Evolutionary conservation across 2,329 filamentous ascomycete genomes (phyloP), one percentile per base, ranked within the genome.

Genomic region (Tolypocladium nubicola): DNA sequence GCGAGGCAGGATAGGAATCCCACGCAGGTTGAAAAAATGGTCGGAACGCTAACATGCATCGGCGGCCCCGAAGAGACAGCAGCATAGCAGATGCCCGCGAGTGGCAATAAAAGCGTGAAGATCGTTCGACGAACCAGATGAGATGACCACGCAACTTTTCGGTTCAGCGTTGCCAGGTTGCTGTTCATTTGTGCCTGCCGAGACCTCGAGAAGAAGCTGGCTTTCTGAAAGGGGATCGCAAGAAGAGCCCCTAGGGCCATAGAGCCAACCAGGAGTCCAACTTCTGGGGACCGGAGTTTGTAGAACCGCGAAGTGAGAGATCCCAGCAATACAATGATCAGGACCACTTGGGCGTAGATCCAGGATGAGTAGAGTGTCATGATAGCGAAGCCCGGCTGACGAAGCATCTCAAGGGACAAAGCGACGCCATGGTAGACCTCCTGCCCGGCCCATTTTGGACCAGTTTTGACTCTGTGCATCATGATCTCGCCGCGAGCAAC

Each of bases 291-390:
- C 52, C 75, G 76, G 66, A 85, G 83, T 40, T 70, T 76, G 72
- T 92, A 92, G 58, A 83, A 78, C 54, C 79, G 81, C 4, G 87
- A 91, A 13, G 84, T 76, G n/a, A 91, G 73, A 6, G 88, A 86
- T 19, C 87, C 88, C 6, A 91, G 76, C 58, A 90, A 79, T 58
- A 89, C 76, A 59, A 91, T 88, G 58, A 90, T 77, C 56, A 92
- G 75, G 6, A 89, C 86, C 2, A 90, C 79, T 65, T 91, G 86
- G 2, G 86, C 86, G 68, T 91, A 90, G 52, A 90, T 88, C 88
- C 88, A 92, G 8, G 81, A 85, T 16, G 85, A 76, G 68, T 92
- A 92, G n/a, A 88, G 59, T 1, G 86, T 80, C 65, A 92, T 76
- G 37, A 90, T 71, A n/a, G 83, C 70, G 67, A 91, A 92, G 0